Base-by-base conservation (phyloP, 345 rosid genomes). In the Linum lewisii region DNA sequence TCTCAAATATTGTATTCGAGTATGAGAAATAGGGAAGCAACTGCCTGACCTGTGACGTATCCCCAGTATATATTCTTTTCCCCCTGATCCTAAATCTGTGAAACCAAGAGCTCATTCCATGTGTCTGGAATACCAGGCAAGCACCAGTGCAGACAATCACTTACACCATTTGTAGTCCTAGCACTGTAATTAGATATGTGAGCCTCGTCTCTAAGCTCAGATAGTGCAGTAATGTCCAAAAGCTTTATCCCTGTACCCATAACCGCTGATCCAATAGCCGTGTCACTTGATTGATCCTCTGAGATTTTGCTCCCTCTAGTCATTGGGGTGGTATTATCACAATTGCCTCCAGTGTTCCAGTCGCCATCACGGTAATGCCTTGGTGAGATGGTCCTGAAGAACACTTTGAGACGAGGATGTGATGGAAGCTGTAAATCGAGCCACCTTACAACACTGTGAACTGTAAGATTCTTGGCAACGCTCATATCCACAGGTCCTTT, bases 311-410 rank as follows among this genome's bases (percentile, higher is more conserved):
- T 82, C 16, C 87, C 87, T 54, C 72, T 36, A 1, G 73, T 69
- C 58, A 78, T 50, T 6, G 87, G 84, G 19, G 54, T 55, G 15
- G 73, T 67, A 16, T 77, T 79, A 21, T 77, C 60, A 20, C 84
- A 82, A 58, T 65, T 70, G 13, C 82, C 87, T 26, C 84, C 79
- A 0, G 73, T 72, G 68, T 78, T 79, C 87, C 81, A 82, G 24
- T 82, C 81, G 51, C 78, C 84, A 0, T 68, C 68, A 11, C 70
- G 72, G 13, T 73, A 82, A 64, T 82, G 87, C 61, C 76, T 69
- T 0, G 84, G 82, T 0, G 82, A 79, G 45, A 69, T 73, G 21
- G 70, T 82, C 66, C 81, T 65, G 20, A 73, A 79, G 67, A 82
- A 77, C 0, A 68, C 84, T 55, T 73, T 73, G 4, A 77, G 58